Evolutionary conservation across 306 rosid genomes (phyloP).

Genomic region (Abrus pulchellus): DNA sequence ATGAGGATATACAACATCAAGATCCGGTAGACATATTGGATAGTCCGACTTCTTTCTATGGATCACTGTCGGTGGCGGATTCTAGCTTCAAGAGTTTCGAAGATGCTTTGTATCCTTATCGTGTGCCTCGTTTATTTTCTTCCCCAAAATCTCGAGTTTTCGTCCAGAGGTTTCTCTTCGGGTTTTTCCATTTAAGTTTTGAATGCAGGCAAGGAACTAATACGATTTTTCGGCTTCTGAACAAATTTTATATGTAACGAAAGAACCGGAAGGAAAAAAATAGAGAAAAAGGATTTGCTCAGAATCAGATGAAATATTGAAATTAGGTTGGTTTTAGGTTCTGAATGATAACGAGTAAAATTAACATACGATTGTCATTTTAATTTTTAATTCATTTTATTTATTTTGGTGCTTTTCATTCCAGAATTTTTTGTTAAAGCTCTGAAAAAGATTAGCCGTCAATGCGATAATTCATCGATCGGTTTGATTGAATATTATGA

Average conservation of each 20-base stretch:
- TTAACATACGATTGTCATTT: constrained; percentile 13
- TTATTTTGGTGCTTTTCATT: neutral
- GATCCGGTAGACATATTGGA: constrained; percentile 45
- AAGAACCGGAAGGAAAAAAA: neutral
- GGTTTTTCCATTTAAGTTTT: neutral
- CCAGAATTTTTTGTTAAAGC: neutral
- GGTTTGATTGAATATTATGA: constrained; percentile 1
- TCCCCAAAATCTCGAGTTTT: neutral
- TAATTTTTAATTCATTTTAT: neutral
- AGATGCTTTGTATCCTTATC: constrained; percentile 74
- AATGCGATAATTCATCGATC: constrained; percentile 1
- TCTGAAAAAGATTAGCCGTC: constrained; percentile 3
- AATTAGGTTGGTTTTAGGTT: neutral
- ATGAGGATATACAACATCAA: constrained; percentile 19
- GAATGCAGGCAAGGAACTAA: neutral
- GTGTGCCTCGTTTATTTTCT: neutral
- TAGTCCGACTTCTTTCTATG: constrained; percentile 49
- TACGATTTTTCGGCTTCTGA: neutral
- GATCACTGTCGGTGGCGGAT: constrained; percentile 50
- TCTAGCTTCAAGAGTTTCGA: constrained; percentile 55
- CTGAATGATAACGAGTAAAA: neutral
- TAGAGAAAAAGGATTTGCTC: constrained; percentile 1
- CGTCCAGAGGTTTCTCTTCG: neutral
- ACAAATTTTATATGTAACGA: neutral
- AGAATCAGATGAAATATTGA: constrained; percentile 2